These are phyloP conservation scores for Cucurbitaria berberidis DNA, from an alignment of 2,329 filamentous ascomycete species.

Conservation along the genomic window DNA sequence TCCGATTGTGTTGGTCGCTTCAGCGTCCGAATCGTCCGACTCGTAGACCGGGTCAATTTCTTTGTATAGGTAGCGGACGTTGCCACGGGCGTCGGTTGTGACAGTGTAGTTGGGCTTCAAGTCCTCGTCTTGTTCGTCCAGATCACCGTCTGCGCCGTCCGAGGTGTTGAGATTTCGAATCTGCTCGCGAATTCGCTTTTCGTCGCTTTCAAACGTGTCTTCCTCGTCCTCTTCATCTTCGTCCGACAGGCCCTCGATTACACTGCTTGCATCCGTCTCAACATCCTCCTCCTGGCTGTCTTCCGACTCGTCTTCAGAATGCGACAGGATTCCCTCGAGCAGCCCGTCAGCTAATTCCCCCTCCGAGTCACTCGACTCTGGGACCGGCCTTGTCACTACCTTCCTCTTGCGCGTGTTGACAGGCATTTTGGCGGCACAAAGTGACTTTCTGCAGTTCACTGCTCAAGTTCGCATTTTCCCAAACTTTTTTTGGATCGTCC, in stretches of 20 bases:
- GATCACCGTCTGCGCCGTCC: slow-evolving; percentile 33
- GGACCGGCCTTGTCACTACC: slow-evolving; percentile 47
- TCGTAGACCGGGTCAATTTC: slow-evolving; percentile 96
- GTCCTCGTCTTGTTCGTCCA: slow-evolving; percentile 38
- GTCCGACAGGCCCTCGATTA: slow-evolving; percentile 41
- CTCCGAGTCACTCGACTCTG: slow-evolving; percentile 36
- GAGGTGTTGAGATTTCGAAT: slow-evolving; percentile 51
- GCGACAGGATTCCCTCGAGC: slow-evolving; percentile 52
- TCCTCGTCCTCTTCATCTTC: slow-evolving; percentile 41
- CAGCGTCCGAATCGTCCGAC: slow-evolving; percentile 89
- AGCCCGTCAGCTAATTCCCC: slow-evolving; percentile 48
- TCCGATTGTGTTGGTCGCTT: slow-evolving; percentile 87
- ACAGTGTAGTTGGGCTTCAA: slow-evolving; percentile 62
- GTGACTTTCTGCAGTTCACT: slow-evolving; percentile 9
- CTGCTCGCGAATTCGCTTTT: slow-evolving; percentile 53
- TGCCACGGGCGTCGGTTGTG: slow-evolving; percentile 85
- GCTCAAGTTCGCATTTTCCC: slow-evolving; percentile 13
- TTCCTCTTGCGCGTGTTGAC: slow-evolving; percentile 60
- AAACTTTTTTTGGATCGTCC: slow-evolving; percentile 31
- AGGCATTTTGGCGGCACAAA: slow-evolving; percentile 31
- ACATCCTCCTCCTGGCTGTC: slow-evolving; percentile 30
- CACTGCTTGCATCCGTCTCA: slow-evolving; percentile 41
- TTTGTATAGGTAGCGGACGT: slow-evolving; percentile 86
- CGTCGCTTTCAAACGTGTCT: slow-evolving; percentile 48
- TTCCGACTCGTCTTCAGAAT: slow-evolving; percentile 50